Base-by-base conservation (phyloP, 441 rosid genomes). In the Pelargonium australe region DNA sequence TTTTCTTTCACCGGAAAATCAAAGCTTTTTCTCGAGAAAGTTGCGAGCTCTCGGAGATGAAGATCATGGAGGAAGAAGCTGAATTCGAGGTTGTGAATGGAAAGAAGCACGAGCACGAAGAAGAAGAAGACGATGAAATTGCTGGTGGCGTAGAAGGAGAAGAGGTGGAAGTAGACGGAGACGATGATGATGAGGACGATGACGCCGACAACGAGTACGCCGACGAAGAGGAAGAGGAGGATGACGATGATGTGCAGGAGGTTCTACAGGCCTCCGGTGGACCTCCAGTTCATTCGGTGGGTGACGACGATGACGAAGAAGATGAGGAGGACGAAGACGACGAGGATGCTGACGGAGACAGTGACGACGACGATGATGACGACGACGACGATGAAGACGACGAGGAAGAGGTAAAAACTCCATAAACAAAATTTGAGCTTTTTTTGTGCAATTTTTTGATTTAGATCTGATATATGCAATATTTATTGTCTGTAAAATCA, bases 191-290 rank as follows among this genome's bases (percentile, higher is more conserved):
- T 4, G 57, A 49, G n/a, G 57, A 49, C 1, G 57, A 49, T 5
- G 57, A 10, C 13, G 57, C 13, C 12, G 57, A 49, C 12, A 6
- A 49, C n/a, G 57, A 49, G 5, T n/a, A 13, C 57, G 57, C 12
- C 17, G 57, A 10, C 5, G 12, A 13, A 4, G 57, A 49, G 5
- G 55, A 47, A 2, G 57, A 49, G 17, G 57, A 49, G n/a, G 57
- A 49, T n/a, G 57, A 49, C 57, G 57, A 49, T 5, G 57, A 49
- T 49, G 57, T 49, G 13, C 57, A 49, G 57, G 57, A 49, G 57
- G 57, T 49, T 49, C 16, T 49, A n/a, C 57, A 49, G 57, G 57
- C 57, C 2, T 10, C 57, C 12, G 57, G 57, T 2, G 57, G 57
- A 49, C 57, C 57, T 49, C 16, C 57, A n/a, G 57, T 49, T 49